Percentiles rank a stretch among this genome's conserved stretches.
Evolutionary conservation across 164 flowering plant species (phyloP).

Genomic region (Echeveria elegans): DNA sequence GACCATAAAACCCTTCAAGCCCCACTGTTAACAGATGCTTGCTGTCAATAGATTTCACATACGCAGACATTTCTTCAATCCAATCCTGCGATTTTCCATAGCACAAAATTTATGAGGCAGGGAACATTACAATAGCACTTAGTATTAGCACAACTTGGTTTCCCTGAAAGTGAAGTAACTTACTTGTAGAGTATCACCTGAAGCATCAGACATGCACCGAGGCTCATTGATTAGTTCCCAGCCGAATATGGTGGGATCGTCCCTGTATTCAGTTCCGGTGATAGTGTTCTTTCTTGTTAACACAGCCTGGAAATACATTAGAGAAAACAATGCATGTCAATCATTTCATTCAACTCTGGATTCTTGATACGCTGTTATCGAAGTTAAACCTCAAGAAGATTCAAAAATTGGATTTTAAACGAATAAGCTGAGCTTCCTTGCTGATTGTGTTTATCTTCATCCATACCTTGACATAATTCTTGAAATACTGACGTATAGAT

Average conservation of each 20-base stretch:
- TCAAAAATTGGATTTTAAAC: neutral
- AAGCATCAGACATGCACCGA: slow-evolving; percentile 85
- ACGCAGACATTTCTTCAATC: slow-evolving; percentile 82
- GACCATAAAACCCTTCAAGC: slow-evolving; percentile 87
- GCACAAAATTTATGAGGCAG: neutral
- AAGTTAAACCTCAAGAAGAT: neutral
- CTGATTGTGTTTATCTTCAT: neutral
- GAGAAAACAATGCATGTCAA: neutral
- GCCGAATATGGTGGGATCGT: slow-evolving; percentile 91
- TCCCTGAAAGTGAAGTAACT: slow-evolving; percentile 18
- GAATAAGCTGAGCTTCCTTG: neutral
- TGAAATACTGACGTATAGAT: slow-evolving; percentile 67
- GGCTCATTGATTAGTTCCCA: slow-evolving; percentile 99
- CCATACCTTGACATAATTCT: slow-evolving; percentile 66
- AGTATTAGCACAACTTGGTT: neutral
- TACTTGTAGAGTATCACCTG: slow-evolving; percentile 94
- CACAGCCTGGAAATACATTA: slow-evolving; percentile 46
- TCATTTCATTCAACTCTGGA: too few relatives aligned
- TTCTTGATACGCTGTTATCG: neutral
- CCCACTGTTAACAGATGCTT: slow-evolving; percentile 78
- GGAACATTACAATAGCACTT: neutral
- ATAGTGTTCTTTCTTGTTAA: slow-evolving; percentile 75
- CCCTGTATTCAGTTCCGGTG: slow-evolving; percentile 76
- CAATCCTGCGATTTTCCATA: slow-evolving; percentile 55
- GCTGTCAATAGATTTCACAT: slow-evolving; percentile 72